Conservation (phyloP, 352 stramenopile genomes). For the Thalassiosira hispida region DNA sequence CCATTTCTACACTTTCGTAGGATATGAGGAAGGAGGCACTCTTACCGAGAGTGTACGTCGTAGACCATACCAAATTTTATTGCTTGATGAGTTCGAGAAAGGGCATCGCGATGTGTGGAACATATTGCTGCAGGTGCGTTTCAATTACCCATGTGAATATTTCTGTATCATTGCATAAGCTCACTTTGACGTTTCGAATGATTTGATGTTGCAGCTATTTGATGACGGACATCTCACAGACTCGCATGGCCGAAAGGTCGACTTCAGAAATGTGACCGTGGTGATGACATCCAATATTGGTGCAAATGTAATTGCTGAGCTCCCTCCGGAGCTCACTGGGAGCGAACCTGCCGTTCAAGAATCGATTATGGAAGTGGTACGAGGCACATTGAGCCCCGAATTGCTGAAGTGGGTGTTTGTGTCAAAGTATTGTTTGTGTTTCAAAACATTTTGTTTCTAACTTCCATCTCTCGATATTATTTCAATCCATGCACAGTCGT, state of each 20-base stretch:
- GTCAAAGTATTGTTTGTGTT: not conserved
- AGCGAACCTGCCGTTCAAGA: conserved; percentile 32
- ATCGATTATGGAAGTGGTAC: conserved; percentile 44
- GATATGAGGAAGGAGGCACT: conserved; percentile 90
- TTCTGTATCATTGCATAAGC: not conserved
- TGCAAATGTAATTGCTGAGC: conserved; percentile 91
- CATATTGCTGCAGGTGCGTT: conserved; percentile 85
- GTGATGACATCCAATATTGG: conserved; percentile 98
- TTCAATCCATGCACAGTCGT: conserved; percentile 92
- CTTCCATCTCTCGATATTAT: not conserved
- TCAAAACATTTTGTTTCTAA: conserved; percentile 86
- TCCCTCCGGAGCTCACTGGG: conserved; percentile 62
- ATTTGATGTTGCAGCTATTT: conserved; percentile 91
- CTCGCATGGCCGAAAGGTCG: conserved; percentile 92
- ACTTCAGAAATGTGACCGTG: conserved; percentile 97
- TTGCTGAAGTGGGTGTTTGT: conserved; percentile 1
- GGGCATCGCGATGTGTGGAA: conserved; percentile 94
- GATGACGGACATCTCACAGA: conserved; percentile 93
- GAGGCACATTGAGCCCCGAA: conserved; percentile 16
- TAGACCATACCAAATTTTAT: conserved; percentile 93
- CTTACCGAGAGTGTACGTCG: conserved; percentile 93
- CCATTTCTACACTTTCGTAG: conserved; percentile 86
- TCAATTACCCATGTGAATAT: conserved; percentile 48
- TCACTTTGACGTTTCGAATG: conserved; percentile 67
- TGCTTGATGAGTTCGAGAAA: conserved; percentile 99